A percentile compares a stretch with the other conserved stretches of the same genome.
Conservation (phyloP, 2,329 filamentous ascomycete species). For the Blastomyces silverae region DNA sequence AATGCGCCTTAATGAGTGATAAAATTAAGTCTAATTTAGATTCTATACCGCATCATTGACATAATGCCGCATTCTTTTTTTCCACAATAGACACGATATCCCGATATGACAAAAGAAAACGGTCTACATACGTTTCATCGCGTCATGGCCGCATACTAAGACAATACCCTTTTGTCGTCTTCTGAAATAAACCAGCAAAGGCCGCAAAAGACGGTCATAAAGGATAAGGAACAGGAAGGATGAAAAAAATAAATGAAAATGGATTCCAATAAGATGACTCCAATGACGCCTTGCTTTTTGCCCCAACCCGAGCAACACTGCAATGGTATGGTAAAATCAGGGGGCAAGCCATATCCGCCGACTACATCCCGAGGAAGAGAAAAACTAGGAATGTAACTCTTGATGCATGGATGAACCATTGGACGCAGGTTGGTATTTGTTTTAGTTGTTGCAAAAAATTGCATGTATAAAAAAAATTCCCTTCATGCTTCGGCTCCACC, state of each 20-base stretch:
- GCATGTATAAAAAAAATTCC: slow-evolving; percentile 8
- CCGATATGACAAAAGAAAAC: slow-evolving; percentile 1
- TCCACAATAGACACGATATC: background rate
- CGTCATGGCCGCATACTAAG: background rate
- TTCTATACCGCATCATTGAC: background rate
- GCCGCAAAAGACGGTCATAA: slow-evolving; percentile 11
- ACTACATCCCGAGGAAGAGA: background rate
- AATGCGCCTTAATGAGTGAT: background rate
- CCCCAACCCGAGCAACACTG: slow-evolving; percentile 18
- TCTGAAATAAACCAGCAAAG: background rate
- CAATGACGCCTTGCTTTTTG: slow-evolving; percentile 24
- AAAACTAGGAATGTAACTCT: background rate
- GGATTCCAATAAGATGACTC: slow-evolving; percentile 16
- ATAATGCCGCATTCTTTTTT: background rate
- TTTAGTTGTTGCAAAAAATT: slow-evolving; percentile 5
- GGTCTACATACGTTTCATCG: slow-evolving; percentile 5
- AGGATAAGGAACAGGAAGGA: slow-evolving; percentile 10
- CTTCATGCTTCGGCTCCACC: slow-evolving; percentile 9
- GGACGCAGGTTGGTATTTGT: slow-evolving; percentile 7
- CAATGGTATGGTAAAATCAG: slow-evolving; percentile 10
- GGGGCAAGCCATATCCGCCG: slow-evolving; percentile 4
- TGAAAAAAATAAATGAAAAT: background rate
- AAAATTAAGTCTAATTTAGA: slow-evolving; percentile 5
- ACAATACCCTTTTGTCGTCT: background rate
- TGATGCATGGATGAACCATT: slow-evolving; percentile 5